Evolutionary conservation across 2,329 filamentous ascomycete genomes (phyloP).

Genomic region (Cladophialophora immunda): DNA sequence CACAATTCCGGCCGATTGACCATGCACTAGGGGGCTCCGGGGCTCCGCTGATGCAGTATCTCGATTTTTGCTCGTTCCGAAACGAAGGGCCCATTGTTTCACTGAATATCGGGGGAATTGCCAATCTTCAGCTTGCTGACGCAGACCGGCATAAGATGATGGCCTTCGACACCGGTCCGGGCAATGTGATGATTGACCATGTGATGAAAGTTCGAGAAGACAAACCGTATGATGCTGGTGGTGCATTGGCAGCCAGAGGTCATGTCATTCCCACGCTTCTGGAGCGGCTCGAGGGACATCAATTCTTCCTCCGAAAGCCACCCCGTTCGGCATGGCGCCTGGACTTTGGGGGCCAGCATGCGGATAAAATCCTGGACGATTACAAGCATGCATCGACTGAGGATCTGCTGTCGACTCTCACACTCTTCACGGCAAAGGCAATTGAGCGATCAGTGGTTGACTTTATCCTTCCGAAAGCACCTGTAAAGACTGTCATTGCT

Average conservation of each 20-base stretch:
- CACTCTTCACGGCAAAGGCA: conserved; percentile 40
- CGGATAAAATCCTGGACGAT: conserved; percentile 39
- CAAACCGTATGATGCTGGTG: conserved; percentile 42
- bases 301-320: conserved; percentile 43
- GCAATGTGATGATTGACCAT: conserved; percentile 47
- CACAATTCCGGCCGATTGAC: conserved; percentile 45
- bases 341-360: conserved; percentile 44
- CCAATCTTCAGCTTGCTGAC: conserved; percentile 45
- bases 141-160: conserved; percentile 45
- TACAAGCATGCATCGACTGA: conserved; percentile 38
- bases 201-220: conserved; percentile 42
- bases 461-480: conserved; percentile 41
- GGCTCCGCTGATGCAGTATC: conserved; percentile 46
- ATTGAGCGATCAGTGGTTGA: conserved; percentile 41
- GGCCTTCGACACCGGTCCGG: conserved; percentile 45
- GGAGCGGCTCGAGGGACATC: conserved; percentile 38
- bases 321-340: conserved; percentile 45
- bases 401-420: conserved; percentile 42
- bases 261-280: conserved; percentile 38
- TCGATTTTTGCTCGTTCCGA: conserved; percentile 46
- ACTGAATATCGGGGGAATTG: conserved; percentile 46
- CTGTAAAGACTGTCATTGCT: conserved; percentile 39
- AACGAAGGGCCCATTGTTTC: conserved; percentile 41
- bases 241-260: conserved; percentile 42
- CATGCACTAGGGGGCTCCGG: conserved; percentile 45